Base-by-base conservation (phyloP, 2,329 filamentous ascomycete genomes). In the Lizonia empirigonia region DNA sequence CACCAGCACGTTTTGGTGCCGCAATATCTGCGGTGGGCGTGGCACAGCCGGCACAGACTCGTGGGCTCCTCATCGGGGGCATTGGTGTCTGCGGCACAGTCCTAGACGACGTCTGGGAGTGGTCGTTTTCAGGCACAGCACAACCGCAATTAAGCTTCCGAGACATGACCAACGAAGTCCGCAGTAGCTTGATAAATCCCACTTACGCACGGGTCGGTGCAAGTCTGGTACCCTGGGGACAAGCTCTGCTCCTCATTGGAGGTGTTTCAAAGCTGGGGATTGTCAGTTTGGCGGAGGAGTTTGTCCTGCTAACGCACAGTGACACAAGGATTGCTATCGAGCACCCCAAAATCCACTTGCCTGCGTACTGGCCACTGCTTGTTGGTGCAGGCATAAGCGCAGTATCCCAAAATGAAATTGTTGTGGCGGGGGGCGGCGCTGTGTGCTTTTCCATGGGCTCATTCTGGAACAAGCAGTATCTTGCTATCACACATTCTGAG, bases 401-500 rank as follows among this genome's bases (percentile, higher is more conserved):
- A 22, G 73, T 80, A 1, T 74, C 75, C 22, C 63, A 76, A 33
- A 74, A 78, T 23, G 73, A 80, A 15, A 63, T 91, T 3, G 64
- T 90, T 8, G 75, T 95, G 7, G 72, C 88, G 38, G 91, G 91
- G 1, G 92, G 92, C 13, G 92, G 91, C 29, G 90, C 89, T 13
- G 90, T 91, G 0, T 96, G 91, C 70, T 96, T 96, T 76, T 91
- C 90, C 0, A 96, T 96, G 81, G 91, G 91, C 1, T 89, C 89
- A 6, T 91, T 84, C 64, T 95, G 90, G 89, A 92, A 91, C 39
- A 44, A 64, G 44, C 62, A 62, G 10, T 58, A 55, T 26, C 41
- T 71, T 13, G 55, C 51, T 4, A 61, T 72, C 22, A 58, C 58
- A 33, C 42, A 50, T 34, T 37, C 24, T 27, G 50, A 37, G 48